Evolutionary conservation across 139 green algal species (phyloP), one percentile per base, ranked within the genome.

Genomic region (Chara braunii): DNA sequence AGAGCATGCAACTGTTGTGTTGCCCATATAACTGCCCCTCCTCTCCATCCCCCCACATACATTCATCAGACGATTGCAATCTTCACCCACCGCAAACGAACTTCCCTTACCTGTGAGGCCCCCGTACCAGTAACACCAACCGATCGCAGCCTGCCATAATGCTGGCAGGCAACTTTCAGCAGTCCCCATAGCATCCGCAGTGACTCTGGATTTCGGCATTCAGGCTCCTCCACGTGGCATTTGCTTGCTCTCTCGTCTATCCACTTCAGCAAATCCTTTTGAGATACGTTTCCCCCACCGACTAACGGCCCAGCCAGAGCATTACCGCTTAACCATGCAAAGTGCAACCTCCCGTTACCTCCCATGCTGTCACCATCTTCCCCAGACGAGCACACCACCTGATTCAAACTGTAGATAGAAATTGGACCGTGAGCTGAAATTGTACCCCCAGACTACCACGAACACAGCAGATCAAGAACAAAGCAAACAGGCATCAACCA

Each of bases 211-310:
- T 64, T 22, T 23, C 6, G 3, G 37, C 26, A 24, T 26, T 23
- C 14, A 24, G 60, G 48, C 29, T 70, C 61, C 50, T 70, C 60
- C 24, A 34, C 63, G 12, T 24, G 11, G 35, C 53, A 43, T 42
- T 51, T 24, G 30, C 36, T 43, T 6, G 12, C 12, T 0, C 65
- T 45, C 65, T 74, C 65, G 5, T 74, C 65, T 42, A 74, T 26
- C 65, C 65, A 74, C 65, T 60, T 60, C 23, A 62, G 18, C 29
- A 74, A 34, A 26, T 74, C 65, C 65, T 74, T 74, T 43, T 14
- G 12, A 0, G 65, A 70, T 24, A 51, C 11, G 3, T 31, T 40
- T 12, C 57, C n/a, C 18, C 37, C 53, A 28, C 2, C 26, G n/a
- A 37, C 30, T 9, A 74, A 28, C 14, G 65, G 57, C 3, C 65